Percentiles rank a stretch among this genome's conserved stretches.
Conservation (phyloP, 129 eudicot species). For the Flaveria robusta region DNA sequence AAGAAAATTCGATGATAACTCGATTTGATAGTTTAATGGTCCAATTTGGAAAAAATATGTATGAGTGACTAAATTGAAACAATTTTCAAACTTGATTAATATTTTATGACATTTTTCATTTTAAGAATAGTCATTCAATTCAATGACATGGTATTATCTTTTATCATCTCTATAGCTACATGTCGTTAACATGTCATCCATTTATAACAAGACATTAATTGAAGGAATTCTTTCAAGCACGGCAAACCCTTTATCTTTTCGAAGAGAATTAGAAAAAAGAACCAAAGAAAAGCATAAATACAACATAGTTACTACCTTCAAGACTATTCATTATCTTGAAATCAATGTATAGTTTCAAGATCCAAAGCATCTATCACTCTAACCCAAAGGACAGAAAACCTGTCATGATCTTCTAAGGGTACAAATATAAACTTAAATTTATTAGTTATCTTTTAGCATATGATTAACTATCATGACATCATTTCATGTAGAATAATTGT, state of each 20-base stretch:
- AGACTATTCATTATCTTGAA: neutral
- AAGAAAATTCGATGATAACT: too few relatives aligned
- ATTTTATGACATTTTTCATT: too few relatives aligned
- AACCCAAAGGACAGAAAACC: too few relatives aligned
- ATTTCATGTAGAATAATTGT: constrained; percentile 16
- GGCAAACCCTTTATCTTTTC: neutral
- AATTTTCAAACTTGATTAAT: too few relatives aligned
- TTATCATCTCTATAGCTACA: too few relatives aligned
- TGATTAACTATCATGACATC: constrained; percentile 9
- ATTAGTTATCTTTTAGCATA: neutral
- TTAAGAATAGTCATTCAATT: neutral
- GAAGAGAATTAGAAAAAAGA: neutral
- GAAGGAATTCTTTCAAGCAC: neutral
- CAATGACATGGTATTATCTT: too few relatives aligned
- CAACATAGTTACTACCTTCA: neutral
- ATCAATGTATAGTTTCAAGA: neutral
- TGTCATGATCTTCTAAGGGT: neutral
- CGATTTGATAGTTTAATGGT: too few relatives aligned
- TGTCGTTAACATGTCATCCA: neutral
- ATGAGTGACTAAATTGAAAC: too few relatives aligned
- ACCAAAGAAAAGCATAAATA: neutral
- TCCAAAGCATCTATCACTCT: too few relatives aligned
- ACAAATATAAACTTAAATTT: neutral
- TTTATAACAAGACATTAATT: neutral
- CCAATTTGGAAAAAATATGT: too few relatives aligned